These are phyloP conservation scores for Boletus rufocinnamomeus DNA, from an alignment of 768 basidiomycete species.

Conservation along the genomic window DNA sequence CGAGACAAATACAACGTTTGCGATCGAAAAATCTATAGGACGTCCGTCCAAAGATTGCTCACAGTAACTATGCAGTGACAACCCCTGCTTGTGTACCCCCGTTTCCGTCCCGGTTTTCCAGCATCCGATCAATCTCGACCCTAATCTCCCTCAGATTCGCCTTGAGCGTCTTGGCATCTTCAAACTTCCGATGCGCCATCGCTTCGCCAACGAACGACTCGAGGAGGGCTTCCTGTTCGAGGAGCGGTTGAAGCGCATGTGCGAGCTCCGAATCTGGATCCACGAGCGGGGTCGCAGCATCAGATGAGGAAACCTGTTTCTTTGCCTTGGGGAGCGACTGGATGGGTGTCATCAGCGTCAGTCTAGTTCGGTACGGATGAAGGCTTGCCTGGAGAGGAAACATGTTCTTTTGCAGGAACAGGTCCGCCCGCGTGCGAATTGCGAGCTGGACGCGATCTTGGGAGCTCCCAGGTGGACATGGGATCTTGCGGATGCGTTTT, in stretches of 20 bases:
- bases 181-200: constrained; percentile 87
- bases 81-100: neutral
- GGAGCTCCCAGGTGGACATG: constrained; percentile 64
- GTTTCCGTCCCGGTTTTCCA: constrained; percentile 37
- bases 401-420: constrained; percentile 91
- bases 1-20: neutral
- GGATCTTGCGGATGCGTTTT: constrained; percentile 78
- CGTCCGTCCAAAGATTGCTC: neutral
- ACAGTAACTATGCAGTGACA: neutral
- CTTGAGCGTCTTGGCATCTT: constrained; percentile 87
- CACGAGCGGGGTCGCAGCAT: constrained; percentile 34
- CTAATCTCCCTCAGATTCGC: constrained; percentile 80
- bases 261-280: constrained; percentile 74
- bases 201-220: constrained; percentile 92
- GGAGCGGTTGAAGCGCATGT: constrained; percentile 75
- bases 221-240: constrained; percentile 92
- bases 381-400: constrained; percentile 45
- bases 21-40: neutral
- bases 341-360: neutral
- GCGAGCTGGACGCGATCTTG: constrained; percentile 86
- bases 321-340: constrained; percentile 54
- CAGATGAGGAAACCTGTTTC: constrained; percentile 24
- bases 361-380: neutral
- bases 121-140: constrained; percentile 74
- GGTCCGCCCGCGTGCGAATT: constrained; percentile 69